Conservation (phyloP, 139 green algal species). For the Nannochloris sp. region DNA sequence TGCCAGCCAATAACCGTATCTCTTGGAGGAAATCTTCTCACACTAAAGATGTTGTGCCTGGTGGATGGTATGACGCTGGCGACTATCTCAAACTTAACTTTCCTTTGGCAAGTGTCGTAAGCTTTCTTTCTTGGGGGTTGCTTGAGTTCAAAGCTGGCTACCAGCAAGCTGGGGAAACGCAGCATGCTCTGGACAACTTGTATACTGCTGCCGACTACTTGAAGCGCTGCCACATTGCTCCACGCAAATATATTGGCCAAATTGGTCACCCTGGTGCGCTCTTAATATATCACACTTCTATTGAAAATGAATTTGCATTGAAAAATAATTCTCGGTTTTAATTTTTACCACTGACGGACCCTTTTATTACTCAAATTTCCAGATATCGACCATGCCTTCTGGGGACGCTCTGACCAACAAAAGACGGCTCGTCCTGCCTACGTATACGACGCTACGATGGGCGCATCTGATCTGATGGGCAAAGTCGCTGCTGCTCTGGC, state of each 20-base stretch:
- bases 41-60: conserved; percentile 13
- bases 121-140: conserved; percentile 39
- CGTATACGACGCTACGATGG: conserved; percentile 1
- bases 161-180: background rate
- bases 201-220: conserved; percentile 8
- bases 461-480: conserved; percentile 11
- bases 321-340: background rate
- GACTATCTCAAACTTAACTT: conserved; percentile 58
- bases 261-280: conserved; percentile 15
- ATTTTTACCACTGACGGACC: background rate
- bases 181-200: background rate
- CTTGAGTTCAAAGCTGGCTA: conserved; percentile 34
- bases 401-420: conserved; percentile 21
- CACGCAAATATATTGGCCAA: conserved; percentile 8
- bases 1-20: conserved; percentile 32
- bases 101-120: conserved; percentile 34
- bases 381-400: conserved; percentile 19
- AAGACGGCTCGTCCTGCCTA: conserved; percentile 2
- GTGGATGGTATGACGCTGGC: conserved; percentile 33
- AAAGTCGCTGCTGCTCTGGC: conserved; percentile 12
- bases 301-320: background rate
- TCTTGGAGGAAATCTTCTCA: conserved; percentile 26
- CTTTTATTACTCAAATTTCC: background rate
- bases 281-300: too few relatives aligned
- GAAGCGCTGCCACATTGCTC: background rate